Conservation (phyloP, 306 rosid genomes). For the Vicia sativa region DNA sequence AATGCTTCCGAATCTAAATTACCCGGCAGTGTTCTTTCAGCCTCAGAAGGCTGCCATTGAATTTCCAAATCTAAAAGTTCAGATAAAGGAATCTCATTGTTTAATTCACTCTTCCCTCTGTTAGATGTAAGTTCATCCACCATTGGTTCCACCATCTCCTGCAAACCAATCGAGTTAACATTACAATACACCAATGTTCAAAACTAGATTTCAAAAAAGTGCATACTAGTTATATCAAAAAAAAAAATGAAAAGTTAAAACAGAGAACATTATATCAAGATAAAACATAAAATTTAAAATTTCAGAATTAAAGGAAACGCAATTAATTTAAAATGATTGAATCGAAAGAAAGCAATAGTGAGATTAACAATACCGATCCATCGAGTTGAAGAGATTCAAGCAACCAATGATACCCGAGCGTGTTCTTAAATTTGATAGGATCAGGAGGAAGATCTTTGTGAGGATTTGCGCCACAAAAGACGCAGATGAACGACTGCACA, state of each 20-base stretch:
- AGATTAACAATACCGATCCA: slow-evolving; percentile 96
- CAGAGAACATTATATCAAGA: background rate
- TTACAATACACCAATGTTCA: slow-evolving; percentile 17
- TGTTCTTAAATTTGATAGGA: slow-evolving; percentile 66
- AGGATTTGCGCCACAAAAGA: slow-evolving; percentile 72
- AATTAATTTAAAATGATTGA: background rate
- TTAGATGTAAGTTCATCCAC: slow-evolving; percentile 47
- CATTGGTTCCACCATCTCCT: slow-evolving; percentile 66
- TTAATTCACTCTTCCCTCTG: slow-evolving; percentile 50
- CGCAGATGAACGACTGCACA: slow-evolving; percentile 60
- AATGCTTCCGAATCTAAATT: slow-evolving; percentile 37
- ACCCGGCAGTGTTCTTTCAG: slow-evolving; percentile 47
- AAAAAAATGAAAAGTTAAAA: background rate
- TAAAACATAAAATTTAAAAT: background rate
- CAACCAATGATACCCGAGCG: slow-evolving; percentile 75
- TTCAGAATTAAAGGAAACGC: slow-evolving; percentile 26
- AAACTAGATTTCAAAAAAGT: background rate
- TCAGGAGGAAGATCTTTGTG: slow-evolving; percentile 68
- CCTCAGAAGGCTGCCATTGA: slow-evolving; percentile 62
- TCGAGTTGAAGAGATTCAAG: slow-evolving; percentile 69
- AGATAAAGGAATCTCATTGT: slow-evolving; percentile 64
- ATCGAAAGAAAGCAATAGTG: too few relatives aligned
- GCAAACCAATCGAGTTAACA: slow-evolving; percentile 42
- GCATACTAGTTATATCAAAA: too few relatives aligned
- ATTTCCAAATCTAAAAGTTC: slow-evolving; percentile 77